Base-by-base conservation (phyloP, 148 eudicot species). In the Chenopodium album region DNA sequence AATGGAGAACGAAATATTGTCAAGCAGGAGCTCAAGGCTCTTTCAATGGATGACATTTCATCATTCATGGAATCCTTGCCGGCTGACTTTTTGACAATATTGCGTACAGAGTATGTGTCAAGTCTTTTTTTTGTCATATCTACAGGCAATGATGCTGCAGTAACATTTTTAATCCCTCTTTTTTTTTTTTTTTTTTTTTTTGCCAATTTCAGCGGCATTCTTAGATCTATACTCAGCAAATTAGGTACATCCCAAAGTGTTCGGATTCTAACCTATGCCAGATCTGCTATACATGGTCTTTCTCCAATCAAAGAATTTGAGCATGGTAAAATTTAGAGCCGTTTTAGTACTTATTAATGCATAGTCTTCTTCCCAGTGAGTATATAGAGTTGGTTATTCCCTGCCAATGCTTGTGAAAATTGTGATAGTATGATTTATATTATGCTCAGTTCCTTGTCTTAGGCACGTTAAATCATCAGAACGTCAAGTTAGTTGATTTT, bases 61-160 rank as follows among this genome's bases (percentile, higher is more conserved):
- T 86, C 94, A 59, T 93, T 95, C 83, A 90, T 95, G 98, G 97
- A 95, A 85, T 91, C 98, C 52, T 84, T 93, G 81, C 94, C 98
- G 41, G 80, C 93, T 17, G 98, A 93, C 80, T 88, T 95, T 79
- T 84, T 93, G 77, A 88, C 86, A 26, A 84, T 91, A 71, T 54
- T 93, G 82, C 90, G 97, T 9, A 91, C 92, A 4, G 98, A 95
- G 98, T 95, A 92, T 83, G 88, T 81, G 85, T 4, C 56, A 50
- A 68, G 20, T 34, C 44, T 23, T 20, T 10, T 64, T 76, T 17
- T 14, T 74, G 46, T 26, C 3, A 13, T 65, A 47, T 75, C 37
- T 80, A 26, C 54, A n/a, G 11, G 26, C 54, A 80, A 14, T 31
- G 76, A 71, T 54, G 74, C 14, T 65, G 14, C 22, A 0, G 6